phyloP scores from a whole-genome alignment of 257 asterid genomes.

The Haberlea rhodopensis region DNA sequence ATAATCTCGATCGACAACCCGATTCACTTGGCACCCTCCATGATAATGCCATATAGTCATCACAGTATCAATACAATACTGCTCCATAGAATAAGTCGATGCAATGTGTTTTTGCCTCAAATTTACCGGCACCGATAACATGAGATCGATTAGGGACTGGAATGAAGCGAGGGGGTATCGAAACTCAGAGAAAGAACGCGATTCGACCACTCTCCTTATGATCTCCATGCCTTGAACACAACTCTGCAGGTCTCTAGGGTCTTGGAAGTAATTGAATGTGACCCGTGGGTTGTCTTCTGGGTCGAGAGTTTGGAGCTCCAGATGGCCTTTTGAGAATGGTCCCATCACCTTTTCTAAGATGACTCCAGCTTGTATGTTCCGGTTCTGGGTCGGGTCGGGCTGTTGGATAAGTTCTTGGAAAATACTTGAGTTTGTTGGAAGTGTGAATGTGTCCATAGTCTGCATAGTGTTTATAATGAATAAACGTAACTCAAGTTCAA shows the following conservation, averaged over 20 bases:
- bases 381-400: neutral
- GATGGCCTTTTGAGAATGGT: constrained; percentile 62
- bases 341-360: constrained; percentile 58
- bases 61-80: constrained; percentile 66
- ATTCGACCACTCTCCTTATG: constrained; percentile 42
- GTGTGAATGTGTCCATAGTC: constrained; percentile 27
- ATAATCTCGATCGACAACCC: constrained; percentile 62
- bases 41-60: constrained; percentile 88
- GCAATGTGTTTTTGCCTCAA: constrained; percentile 42
- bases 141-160: constrained; percentile 34
- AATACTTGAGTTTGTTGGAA: constrained; percentile 21
- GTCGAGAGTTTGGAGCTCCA: constrained; percentile 52
- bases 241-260: constrained; percentile 58
- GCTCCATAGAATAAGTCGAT: constrained; percentile 48
- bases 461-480: constrained; percentile 21
- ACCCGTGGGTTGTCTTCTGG: constrained; percentile 69
- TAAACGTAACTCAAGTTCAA: neutral
- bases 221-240: constrained; percentile 64
- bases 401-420: constrained; percentile 2
- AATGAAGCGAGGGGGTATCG: constrained; percentile 44
- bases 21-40: constrained; percentile 77
- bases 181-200: constrained; percentile 38
- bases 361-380: constrained; percentile 34
- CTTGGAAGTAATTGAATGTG: constrained; percentile 74
- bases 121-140: constrained; percentile 43